Base-by-base conservation (phyloP, 2,329 filamentous ascomycete genomes). In the Claviceps citrina region DNA sequence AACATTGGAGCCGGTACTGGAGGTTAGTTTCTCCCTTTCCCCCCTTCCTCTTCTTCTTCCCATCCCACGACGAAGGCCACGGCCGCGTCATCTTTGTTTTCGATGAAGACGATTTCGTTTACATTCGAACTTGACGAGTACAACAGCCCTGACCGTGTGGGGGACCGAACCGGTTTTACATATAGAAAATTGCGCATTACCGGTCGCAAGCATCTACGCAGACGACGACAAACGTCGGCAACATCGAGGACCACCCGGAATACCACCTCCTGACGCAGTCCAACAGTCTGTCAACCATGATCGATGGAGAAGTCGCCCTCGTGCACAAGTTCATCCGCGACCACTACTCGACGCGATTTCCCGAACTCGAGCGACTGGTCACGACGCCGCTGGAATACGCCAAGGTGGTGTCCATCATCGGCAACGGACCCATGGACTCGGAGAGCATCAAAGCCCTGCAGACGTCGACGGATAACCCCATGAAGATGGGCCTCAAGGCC, bases 291-390 rank as follows among this genome's bases (percentile, higher is more conserved):
- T 93, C 91, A 1, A 93, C 89, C 5, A 81, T 83, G 46, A 95
- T 96, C 49, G 87, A 94, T 50, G 84, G 84, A 55, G 89, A 96
- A 59, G 83, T 96, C 34, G 82, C 83, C 26, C 73, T 91, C 7
- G 84, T 96, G 18, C 91, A 98, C 68, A 98, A 98, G 63, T 93
- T 85, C 59, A 85, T 95, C 44, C 77, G 89, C 53, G 91, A 98
- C 54, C 85, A 95, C 61, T 98, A 98, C 64, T 94, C 87, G 8
- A 72, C 82, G 15, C 77, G 89, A 44, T 98, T 96, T 53, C 89
- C 91, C 0, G 89, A 95, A 60, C 73, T 98, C 31, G 91, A 98
- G 59, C 73, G 73, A 16, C 73, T 98, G 26, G 81, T 98, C 44
- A 85, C 84, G 42, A 94, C 89, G 52, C 86, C 91, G 1, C 71